These are phyloP conservation scores for Salix purpurea DNA, from an alignment of 345 rosid genomes.

Conservation along the genomic window DNA sequence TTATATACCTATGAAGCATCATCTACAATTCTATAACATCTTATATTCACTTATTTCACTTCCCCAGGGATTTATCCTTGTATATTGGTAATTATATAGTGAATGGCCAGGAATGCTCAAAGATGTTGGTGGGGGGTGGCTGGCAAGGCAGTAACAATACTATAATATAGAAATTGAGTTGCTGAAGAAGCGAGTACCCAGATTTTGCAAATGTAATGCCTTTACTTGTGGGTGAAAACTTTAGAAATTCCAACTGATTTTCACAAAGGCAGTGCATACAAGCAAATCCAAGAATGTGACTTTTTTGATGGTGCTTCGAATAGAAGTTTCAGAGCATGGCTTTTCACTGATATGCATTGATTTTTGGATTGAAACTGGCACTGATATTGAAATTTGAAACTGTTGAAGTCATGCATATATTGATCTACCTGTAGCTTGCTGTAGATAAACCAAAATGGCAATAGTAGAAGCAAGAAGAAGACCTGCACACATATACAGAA, in stretches of 20 bases:
- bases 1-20: no score
- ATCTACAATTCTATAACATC: no score
- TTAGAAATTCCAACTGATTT: background rate
- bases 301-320: background rate
- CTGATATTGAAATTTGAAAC: constrained; percentile 6
- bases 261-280: background rate
- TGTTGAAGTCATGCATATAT: constrained; percentile 7
- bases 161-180: no score
- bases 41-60: no score
- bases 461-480: constrained; percentile 66
- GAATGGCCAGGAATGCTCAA: no score
- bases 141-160: no score
- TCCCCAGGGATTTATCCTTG: no score
- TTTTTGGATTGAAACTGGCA: background rate
- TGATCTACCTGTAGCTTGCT: constrained; percentile 69
- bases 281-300: background rate
- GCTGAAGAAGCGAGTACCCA: no score
- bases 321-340: background rate
- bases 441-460: constrained; percentile 89
- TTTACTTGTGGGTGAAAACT: background rate
- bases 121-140: no score
- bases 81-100: no score
- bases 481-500: constrained; percentile 43
- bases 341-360: background rate
- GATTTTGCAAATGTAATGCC: no score